Evolutionary conservation across 1,284 basidiomycete species (phyloP).

Genomic region (Dichomitus squalens): DNA sequence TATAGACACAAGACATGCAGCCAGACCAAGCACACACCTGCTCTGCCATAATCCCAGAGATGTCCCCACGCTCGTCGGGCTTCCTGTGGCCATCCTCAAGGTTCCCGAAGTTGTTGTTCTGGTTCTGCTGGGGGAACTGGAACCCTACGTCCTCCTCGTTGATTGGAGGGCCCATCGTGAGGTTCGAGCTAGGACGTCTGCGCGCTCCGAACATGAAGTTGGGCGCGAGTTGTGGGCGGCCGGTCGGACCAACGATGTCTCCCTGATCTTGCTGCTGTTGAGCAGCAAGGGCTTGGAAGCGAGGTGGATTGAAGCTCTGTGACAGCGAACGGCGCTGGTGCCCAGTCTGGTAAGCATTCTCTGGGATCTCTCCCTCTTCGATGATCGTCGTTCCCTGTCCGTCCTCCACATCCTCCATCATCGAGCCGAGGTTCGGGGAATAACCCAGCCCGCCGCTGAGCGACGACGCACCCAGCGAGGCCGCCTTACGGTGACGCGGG

Average conservation of each 20-base stretch:
- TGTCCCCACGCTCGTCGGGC: constrained; percentile 68
- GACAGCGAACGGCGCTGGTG: constrained; percentile 76
- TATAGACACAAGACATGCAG: not conserved
- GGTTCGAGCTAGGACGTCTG: constrained; percentile 50
- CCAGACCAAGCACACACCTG: constrained; percentile 55
- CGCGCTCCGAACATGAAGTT: constrained; percentile 86
- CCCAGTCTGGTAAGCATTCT: constrained; percentile 51
- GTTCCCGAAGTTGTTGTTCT: constrained; percentile 35
- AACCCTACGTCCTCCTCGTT: constrained; percentile 79
- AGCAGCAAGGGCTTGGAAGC: constrained; percentile 83
- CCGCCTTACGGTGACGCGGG: constrained; percentile 77
- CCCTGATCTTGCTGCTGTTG: constrained; percentile 64
- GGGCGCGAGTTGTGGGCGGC: constrained; percentile 87
- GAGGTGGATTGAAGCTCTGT: constrained; percentile 82
- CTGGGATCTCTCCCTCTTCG: constrained; percentile 79
- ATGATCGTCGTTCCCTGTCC: constrained; percentile 44
- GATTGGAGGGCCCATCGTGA: constrained; percentile 69
- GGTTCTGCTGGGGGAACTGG: constrained; percentile 77
- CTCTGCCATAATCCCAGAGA: constrained; percentile 87
- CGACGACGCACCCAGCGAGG: constrained; percentile 63
- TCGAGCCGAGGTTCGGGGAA: constrained; percentile 76
- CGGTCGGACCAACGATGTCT: constrained; percentile 72
- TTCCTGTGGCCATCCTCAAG: constrained; percentile 54
- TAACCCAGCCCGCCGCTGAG: constrained; percentile 67
- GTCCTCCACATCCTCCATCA: constrained; percentile 81